Conservation (phyloP, 331 rosid species). For the Rhamnella rubrinervis region DNA sequence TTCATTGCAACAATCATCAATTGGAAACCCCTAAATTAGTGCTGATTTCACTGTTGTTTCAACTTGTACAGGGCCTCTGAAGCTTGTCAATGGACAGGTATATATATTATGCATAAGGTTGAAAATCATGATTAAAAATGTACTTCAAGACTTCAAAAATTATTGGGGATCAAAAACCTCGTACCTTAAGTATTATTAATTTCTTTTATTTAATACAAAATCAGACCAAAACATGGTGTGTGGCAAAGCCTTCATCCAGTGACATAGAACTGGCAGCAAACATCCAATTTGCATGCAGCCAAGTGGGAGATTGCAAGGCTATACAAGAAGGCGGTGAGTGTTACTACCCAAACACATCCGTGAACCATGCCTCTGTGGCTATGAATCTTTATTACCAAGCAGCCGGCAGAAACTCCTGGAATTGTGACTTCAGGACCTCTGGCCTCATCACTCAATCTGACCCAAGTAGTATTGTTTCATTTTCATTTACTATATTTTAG, state of each 20-base stretch:
- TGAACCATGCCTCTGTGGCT: slow-evolving; percentile 15
- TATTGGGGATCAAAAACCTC: no score
- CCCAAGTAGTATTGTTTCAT: slow-evolving; percentile 7
- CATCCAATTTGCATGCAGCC: slow-evolving; percentile 32
- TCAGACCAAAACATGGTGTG: slow-evolving; percentile 21
- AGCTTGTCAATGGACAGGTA: slow-evolving; percentile 20
- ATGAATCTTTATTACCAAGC: slow-evolving; percentile 16
- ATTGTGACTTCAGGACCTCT: slow-evolving; percentile 20
- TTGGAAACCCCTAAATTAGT: background rate
- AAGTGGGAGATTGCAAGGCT: slow-evolving; percentile 16
- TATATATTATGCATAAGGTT: no score
- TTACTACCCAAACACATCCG: slow-evolving; percentile 21
- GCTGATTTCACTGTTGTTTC: background rate
- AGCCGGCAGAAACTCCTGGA: slow-evolving; percentile 1
- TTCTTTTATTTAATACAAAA: no score
- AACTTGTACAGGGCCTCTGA: slow-evolving; percentile 19
- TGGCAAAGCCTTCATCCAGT: slow-evolving; percentile 30
- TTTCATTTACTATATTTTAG: no score
- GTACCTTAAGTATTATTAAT: no score
- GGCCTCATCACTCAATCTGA: slow-evolving; percentile 15
- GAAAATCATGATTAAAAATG: no score
- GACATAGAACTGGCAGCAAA: slow-evolving; percentile 13
- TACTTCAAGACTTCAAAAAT: no score
- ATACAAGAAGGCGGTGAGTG: slow-evolving; percentile 35
- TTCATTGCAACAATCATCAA: background rate